phyloP scores from a whole-genome alignment of 306 rosid genomes.

The Sophora flavescens region DNA sequence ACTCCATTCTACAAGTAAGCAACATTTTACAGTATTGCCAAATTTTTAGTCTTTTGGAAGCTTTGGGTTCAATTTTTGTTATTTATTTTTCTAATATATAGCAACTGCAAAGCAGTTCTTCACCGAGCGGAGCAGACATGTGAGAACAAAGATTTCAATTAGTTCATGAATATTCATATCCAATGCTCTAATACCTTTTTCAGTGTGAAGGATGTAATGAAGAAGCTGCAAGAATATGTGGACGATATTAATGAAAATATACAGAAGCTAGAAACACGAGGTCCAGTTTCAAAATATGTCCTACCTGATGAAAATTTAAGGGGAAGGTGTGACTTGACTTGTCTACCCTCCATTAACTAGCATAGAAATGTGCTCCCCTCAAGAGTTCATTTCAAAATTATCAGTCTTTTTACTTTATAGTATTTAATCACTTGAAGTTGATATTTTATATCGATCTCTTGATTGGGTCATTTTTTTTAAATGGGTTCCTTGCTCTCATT shows the following conservation, averaged over 20 bases:
- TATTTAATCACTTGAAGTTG: conserved; percentile 28
- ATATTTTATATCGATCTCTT: conserved; percentile 23
- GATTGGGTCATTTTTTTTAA: conserved; percentile 15
- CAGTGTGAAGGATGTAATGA: conserved; percentile 80
- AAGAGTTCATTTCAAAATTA: conserved; percentile 27
- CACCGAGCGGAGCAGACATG: conserved; percentile 8
- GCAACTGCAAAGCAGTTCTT: conserved; percentile 26
- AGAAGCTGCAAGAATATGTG: conserved; percentile 78
- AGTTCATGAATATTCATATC: conserved; percentile 15
- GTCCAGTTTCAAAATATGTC: conserved; percentile 92
- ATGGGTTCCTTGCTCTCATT: conserved; percentile 25
- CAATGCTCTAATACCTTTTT: conserved; percentile 36
- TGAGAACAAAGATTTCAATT: conserved; percentile 1
- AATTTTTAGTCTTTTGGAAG: conserved; percentile 31
- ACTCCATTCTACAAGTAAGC: conserved; percentile 97
- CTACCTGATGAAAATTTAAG: conserved; percentile 74
- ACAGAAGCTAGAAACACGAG: conserved; percentile 74
- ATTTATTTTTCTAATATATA: conserved; percentile 26
- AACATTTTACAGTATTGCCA: conserved; percentile 40
- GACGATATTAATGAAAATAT: conserved; percentile 72
- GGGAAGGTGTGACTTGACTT: conserved; percentile 77
- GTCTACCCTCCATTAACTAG: conserved; percentile 24
- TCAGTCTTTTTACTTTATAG: neutral
- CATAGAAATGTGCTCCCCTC: conserved; percentile 7
- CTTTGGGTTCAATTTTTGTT: conserved; percentile 39